Evolutionary conservation across 176 grass and related monocot species (phyloP).

Genomic region (Aegilops speltoides): DNA sequence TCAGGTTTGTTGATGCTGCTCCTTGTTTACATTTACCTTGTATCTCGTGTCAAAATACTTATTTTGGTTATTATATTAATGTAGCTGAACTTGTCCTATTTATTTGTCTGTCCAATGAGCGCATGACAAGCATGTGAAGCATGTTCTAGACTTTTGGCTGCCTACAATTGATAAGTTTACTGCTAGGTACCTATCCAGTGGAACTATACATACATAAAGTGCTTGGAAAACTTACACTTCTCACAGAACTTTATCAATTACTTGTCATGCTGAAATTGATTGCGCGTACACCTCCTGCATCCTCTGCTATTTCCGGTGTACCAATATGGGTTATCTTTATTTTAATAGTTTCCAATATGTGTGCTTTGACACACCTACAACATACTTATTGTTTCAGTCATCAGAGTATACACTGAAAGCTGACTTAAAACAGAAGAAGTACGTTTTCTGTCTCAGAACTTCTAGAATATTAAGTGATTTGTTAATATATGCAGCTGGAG

Average conservation of each 20-base stretch:
- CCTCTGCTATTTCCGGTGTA: constrained; percentile 2
- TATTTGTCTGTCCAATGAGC: no score
- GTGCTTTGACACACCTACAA: no score
- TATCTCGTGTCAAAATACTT: no score
- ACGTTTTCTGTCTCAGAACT: no score
- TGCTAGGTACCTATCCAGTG: background rate
- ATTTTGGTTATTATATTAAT: no score
- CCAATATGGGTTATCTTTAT: background rate
- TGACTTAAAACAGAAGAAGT: no score
- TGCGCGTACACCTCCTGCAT: background rate
- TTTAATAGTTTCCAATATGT: background rate
- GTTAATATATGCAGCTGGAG: constrained; percentile 50
- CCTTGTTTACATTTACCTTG: constrained; percentile 1
- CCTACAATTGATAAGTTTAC: background rate
- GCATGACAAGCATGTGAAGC: background rate
- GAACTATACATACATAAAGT: background rate
- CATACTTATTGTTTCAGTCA: no score
- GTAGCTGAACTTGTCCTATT: no score
- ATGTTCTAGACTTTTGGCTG: background rate
- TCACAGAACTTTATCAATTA: background rate
- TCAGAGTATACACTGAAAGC: no score
- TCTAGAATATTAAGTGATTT: background rate
- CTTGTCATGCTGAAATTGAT: background rate
- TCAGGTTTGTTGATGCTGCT: background rate
- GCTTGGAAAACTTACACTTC: background rate